A percentile compares a stretch with the other conserved stretches of the same genome.
Evolutionary conservation across 495 filamentous ascomycete genomes (phyloP).

Genomic region (Penicillium diatomitis): DNA sequence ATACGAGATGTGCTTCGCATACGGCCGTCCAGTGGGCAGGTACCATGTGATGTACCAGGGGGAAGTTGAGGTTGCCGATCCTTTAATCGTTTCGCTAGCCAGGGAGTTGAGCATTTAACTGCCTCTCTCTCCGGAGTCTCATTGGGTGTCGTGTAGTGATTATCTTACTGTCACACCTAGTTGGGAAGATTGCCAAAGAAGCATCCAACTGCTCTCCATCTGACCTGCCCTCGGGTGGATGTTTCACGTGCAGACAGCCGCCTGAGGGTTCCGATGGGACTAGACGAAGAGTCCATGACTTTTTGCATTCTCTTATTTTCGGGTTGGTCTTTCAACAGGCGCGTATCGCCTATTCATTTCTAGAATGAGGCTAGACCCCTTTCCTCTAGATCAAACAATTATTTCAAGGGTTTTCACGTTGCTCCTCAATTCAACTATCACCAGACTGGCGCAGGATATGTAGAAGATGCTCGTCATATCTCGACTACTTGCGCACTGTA

Average conservation of each 20-base stretch:
- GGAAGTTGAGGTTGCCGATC: conserved; percentile 36
- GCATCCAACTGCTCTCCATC: conserved; percentile 46
- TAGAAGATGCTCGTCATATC: no score
- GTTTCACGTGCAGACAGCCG: conserved; percentile 2
- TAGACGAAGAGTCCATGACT: conserved; percentile 5
- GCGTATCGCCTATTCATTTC: no score
- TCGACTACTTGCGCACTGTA: no score
- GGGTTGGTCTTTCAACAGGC: conserved; percentile 6
- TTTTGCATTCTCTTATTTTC: neutral
- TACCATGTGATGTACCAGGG: conserved; percentile 14
- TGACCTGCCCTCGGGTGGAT: conserved; percentile 26
- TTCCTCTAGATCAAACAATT: no score
- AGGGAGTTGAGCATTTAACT: conserved; percentile 43
- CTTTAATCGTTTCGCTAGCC: conserved; percentile 37
- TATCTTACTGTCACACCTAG: conserved; percentile 3
- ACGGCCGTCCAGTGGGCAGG: neutral
- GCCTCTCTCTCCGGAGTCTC: conserved; percentile 36
- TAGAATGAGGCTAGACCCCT: no score
- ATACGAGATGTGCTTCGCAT: neutral
- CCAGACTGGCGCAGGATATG: no score
- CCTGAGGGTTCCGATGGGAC: conserved; percentile 20
- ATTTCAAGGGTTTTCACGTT: no score
- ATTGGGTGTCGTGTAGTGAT: conserved; percentile 6
- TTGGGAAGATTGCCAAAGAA: conserved; percentile 40
- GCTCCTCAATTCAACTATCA: no score